Evolutionary conservation across 1,284 basidiomycete species (phyloP), one percentile per base, ranked within the genome.

Genomic region (Fomitopsis palustris): DNA sequence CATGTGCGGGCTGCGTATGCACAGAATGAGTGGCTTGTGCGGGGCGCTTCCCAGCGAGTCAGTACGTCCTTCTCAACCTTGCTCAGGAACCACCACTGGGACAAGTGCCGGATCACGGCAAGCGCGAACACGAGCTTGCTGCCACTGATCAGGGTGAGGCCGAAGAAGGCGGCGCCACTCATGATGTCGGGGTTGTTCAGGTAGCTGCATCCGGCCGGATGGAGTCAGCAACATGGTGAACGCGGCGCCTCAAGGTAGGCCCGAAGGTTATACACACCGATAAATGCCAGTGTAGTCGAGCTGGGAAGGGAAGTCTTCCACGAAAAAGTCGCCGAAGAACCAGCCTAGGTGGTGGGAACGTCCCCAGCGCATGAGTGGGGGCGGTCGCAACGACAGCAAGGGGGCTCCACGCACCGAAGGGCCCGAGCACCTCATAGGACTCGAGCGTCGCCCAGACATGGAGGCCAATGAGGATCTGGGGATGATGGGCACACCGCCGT

Each of bases 281-380:
- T 96, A 98, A 67, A 99, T 98, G 33, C 96, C 96, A 54, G 94
- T 96, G 73, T 98, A 98, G 62, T 96, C 93, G 8, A 98, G 79
- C 64, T 94, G 87, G 1, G 92, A 79, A 2, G 96, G 95, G 72
- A 94, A 96, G 66, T 95, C 92, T 66, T 94, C 88, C 72, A 98
- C 90, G 81, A 98, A 99, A 76, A 99, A 99, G 75, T 99, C 96
- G 23, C 94, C 94, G 68, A 96, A 98, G 76, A 96, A 95, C 95
- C 95, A 98, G 19, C 95, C 92, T 93, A n/a, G n/a, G n/a, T n/a
- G n/a, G 41, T 5, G 23, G 21, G 33, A 19, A 17, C 33, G 14
- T 25, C 2, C n/a, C 25, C 16, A 45, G 49, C 21, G 7, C 9
- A 19, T 53, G 57, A 33, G 21, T 62, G 37, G 10, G 21, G 41